A percentile compares a stretch with the other conserved stretches of the same genome.
phyloP scores from a whole-genome alignment of 2,329 filamentous ascomycete species.

The Colletotrichum sp. region DNA sequence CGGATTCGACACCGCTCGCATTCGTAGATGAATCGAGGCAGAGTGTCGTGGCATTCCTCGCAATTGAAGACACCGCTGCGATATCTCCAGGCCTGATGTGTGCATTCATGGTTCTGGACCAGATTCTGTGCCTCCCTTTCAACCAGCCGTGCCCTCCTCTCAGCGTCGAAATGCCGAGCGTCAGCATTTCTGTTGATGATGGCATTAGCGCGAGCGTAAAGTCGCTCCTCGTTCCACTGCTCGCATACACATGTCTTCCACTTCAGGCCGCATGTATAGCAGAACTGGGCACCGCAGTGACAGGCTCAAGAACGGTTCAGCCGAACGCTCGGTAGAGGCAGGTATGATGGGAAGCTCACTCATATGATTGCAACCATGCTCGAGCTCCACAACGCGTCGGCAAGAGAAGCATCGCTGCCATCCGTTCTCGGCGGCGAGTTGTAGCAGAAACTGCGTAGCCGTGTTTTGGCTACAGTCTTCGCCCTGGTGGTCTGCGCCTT shows the following conservation, averaged over 20 bases:
- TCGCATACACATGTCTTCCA: slow-evolving; percentile 47
- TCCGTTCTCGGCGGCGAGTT: not conserved
- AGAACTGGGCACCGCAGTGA: slow-evolving; percentile 51
- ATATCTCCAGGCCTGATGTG: slow-evolving; percentile 39
- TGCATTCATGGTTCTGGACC: slow-evolving; percentile 44
- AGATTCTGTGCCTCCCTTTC: slow-evolving; percentile 29
- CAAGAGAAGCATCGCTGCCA: not conserved
- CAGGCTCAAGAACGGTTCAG: not conserved
- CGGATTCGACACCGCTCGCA: slow-evolving; percentile 49
- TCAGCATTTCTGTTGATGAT: slow-evolving; percentile 32
- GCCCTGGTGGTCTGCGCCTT: not conserved
- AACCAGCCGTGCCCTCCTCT: slow-evolving; percentile 15
- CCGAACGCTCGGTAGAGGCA: too few relatives aligned
- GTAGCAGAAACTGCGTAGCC: not conserved
- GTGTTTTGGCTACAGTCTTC: not conserved
- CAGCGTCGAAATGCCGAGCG: not conserved
- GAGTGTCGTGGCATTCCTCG: slow-evolving; percentile 44
- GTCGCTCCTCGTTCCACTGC: slow-evolving; percentile 40
- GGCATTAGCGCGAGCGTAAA: slow-evolving; percentile 33
- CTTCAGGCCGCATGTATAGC: slow-evolving; percentile 47
- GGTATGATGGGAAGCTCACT: not conserved
- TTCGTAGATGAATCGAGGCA: slow-evolving; percentile 50
- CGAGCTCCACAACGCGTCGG: not conserved
- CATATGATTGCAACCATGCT: not conserved
- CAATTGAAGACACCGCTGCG: slow-evolving; percentile 40